Evolutionary conservation across 208 protist species (phyloP).

Genomic region (Willaertia magna): DNA sequence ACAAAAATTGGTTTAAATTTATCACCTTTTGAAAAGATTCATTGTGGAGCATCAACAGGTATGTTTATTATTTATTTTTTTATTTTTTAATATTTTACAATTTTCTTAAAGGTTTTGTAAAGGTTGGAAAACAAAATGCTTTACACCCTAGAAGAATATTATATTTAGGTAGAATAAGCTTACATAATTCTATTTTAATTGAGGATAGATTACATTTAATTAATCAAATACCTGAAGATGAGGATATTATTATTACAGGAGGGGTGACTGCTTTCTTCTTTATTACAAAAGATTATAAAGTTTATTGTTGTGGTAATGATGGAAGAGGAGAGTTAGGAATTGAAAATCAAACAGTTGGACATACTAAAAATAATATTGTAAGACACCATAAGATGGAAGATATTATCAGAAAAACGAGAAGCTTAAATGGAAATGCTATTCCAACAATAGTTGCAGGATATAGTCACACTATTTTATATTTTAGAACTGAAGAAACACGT

Average conservation of each 20-base stretch:
- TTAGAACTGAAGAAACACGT: not conserved
- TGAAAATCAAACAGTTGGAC: not conserved
- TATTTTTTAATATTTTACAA: too few relatives aligned
- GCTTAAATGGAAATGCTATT: not conserved
- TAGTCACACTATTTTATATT: not conserved
- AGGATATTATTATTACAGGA: not conserved
- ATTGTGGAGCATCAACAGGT: not conserved
- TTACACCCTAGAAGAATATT: too few relatives aligned
- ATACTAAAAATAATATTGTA: not conserved
- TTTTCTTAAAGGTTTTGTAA: too few relatives aligned
- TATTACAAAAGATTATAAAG: not conserved
- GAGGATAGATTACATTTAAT: too few relatives aligned
- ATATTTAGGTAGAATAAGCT: too few relatives aligned
- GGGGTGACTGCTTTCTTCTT: not conserved
- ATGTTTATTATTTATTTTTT: too few relatives aligned
- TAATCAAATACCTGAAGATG: too few relatives aligned
- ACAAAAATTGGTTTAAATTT: not conserved
- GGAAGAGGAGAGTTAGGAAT: not conserved
- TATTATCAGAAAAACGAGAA: not conserved
- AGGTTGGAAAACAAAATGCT: too few relatives aligned
- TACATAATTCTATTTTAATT: too few relatives aligned
- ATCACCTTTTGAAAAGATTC: not conserved
- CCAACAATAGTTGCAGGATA: not conserved
- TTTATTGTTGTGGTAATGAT: not conserved
- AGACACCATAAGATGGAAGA: not conserved